Base-by-base conservation (phyloP, 805 yeast genomes). In the Teunomyces aglyptinius region DNA sequence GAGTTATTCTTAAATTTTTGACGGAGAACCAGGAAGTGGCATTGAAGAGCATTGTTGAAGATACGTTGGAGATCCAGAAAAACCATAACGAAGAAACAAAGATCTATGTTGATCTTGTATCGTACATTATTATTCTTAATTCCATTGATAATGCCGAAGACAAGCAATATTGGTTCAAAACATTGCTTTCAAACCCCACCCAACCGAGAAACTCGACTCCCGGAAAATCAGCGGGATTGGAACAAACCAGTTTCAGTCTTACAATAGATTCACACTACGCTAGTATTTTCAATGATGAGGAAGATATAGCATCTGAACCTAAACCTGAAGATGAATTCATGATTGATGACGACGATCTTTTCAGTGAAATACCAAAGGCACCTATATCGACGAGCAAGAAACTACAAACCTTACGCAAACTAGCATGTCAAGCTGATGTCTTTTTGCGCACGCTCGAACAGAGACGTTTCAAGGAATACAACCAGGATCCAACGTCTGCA, bases 181-280 rank as follows among this genome's bases (percentile, higher is more conserved):
- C 47, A 22, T 47, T 59, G 16, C 8, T n/a, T 3, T 12, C 31
- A n/a, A 16, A 15, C 8, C 38, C 44, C 7, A 22, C 31, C 13
- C 22, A 11, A 6, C 41, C 24, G 13, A 24, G 22, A 19, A 13
- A 34, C 19, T 5, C 24, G 41, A 45, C n/a, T n/a, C 20, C 13
- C 13, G 16, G 31, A 6, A 34, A 29, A 19, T 16, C 16, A 3
- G 19, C 12, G 4, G 35, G 24, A 16, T 18, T 4, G 15, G 27
- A 20, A 6, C 52, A 53, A n/a, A 38, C 22, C 2, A 31, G 33
- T 29, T 65, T 62, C 49, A 44, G 22, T 6, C 36, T 49, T 11
- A 39, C 55, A 10, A 54, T 63, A 47, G 68, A 63, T 33, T 46
- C 38, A 22, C 68, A 66, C 46, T 66, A 57, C 42, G 59, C 65